Evolutionary conservation across 2,329 filamentous ascomycete genomes (phyloP), one percentile per base, ranked within the genome.

Genomic region (Alternaria ventricosa): DNA sequence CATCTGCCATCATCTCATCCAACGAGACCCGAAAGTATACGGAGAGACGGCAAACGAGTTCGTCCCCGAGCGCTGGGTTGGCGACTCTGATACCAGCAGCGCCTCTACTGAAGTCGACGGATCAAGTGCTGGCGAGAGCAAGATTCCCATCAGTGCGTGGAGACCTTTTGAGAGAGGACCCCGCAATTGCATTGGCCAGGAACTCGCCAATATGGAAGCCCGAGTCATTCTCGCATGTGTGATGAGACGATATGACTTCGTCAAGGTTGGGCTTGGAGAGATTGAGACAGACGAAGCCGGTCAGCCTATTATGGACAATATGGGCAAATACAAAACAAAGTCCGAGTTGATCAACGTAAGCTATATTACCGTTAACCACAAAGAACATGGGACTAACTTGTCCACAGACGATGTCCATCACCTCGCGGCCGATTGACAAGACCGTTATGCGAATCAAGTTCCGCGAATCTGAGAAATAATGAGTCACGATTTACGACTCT

Each of bases 141-240:
- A 71, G 76, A 64, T 81, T 74, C 70, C 81, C 69, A 27, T 65
- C 78, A 83, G 67, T 57, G 85, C 86, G 0, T 89, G 83, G 82
- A 80, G 86, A 8, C 79, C 85, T 0, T 89, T 89, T 71, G 85
- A 86, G 68, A 80, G 84, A 51, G 87, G 87, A 0, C 81, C 84
- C 3, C 75, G 87, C 15, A 86, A 85, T 61, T 90, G 87, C 68
- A 86, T 88, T 43, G 87, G 86, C 0, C 86, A 88, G 73, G 86
- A 87, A 71, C 79, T 88, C 45, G 86, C 84, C 2, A 83, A 84
- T 68, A 73, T 86, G 5, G 87, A 89, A 74, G 75, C 84, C 3
- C 83, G 83, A 65, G 79, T 86, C 61, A 81, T 87, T 23, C 74
- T 88, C 22, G 86, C 83, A 13, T 76, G 73, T 59, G 69, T 75